Evolutionary conservation across 805 yeast genomes (phyloP).

Genomic region (Cyberlindnera suaveolens): DNA sequence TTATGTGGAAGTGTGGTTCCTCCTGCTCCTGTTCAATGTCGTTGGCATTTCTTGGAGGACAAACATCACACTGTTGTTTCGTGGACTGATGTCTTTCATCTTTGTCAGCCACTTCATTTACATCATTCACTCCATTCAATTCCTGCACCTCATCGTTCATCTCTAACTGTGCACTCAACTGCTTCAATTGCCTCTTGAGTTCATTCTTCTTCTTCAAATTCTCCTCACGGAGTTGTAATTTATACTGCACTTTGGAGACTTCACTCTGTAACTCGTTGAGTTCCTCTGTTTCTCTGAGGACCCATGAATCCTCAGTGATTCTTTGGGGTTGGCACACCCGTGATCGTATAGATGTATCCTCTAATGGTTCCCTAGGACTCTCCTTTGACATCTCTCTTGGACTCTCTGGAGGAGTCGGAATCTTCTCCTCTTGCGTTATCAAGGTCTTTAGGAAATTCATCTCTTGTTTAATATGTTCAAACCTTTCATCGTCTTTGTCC

Average conservation of each 20-base stretch:
- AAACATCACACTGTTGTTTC: neutral
- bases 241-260: conserved; percentile 26
- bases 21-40: neutral
- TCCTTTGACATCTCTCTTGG: neutral
- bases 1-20: conserved; percentile 9
- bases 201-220: conserved; percentile 29
- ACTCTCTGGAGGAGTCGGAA: neutral
- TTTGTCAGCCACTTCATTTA: neutral
- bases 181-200: conserved; percentile 19
- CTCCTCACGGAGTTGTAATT: conserved; percentile 28
- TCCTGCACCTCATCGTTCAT: neutral
- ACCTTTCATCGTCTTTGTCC: conserved; percentile 9
- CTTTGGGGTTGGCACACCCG: too few relatives aligned
- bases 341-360: neutral
- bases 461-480: conserved; percentile 17
- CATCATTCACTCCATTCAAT: neutral
- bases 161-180: conserved; percentile 10
- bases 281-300: conserved; percentile 29
- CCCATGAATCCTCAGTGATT: conserved; percentile 27
- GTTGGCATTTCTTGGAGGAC: neutral
- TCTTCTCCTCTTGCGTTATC: neutral
- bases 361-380: neutral
- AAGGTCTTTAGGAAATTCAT: conserved; percentile 17
- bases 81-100: neutral
- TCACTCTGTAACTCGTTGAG: conserved; percentile 28